Evolutionary conservation across 106 monocot genomes (phyloP).

Genomic region (Dendrobium catenatum): DNA sequence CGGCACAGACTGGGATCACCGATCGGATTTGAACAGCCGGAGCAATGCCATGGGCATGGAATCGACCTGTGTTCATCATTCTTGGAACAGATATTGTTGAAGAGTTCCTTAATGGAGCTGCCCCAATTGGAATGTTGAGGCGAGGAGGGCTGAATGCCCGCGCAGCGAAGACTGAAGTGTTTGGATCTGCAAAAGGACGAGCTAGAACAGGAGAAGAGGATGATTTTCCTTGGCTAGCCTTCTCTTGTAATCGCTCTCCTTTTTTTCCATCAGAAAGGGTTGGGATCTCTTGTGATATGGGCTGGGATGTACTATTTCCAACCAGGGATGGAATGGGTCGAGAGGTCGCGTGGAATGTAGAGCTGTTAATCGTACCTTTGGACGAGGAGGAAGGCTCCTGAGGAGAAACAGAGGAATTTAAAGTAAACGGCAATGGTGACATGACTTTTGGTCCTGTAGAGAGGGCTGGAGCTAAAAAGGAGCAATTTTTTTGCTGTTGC

Average conservation of each 20-base stretch:
- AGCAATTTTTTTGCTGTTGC: not conserved
- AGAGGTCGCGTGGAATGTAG: not conserved
- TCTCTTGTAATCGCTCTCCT: not conserved
- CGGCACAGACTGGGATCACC: conserved; percentile 14
- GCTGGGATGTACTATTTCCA: not conserved
- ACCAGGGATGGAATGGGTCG: not conserved
- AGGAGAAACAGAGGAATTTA: not conserved
- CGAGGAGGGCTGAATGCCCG: not conserved
- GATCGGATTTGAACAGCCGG: conserved; percentile 20
- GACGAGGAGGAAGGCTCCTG: not conserved
- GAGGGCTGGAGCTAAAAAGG: not conserved
- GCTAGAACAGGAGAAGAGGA: no score
- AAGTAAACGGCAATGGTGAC: not conserved
- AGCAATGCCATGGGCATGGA: conserved; percentile 2
- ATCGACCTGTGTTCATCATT: not conserved
- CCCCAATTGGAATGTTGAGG: not conserved
- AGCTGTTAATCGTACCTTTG: not conserved
- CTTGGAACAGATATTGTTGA: not conserved
- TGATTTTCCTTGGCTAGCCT: not conserved
- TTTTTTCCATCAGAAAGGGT: not conserved
- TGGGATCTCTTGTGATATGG: not conserved
- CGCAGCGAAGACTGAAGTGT: not conserved
- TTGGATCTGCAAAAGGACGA: not conserved
- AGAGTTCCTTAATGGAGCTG: not conserved
- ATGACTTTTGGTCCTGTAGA: not conserved